Evolutionary conservation across 495 filamentous ascomycete species (phyloP), one percentile per base, ranked within the genome.

Genomic region (Penicillium bovifimosum): DNA sequence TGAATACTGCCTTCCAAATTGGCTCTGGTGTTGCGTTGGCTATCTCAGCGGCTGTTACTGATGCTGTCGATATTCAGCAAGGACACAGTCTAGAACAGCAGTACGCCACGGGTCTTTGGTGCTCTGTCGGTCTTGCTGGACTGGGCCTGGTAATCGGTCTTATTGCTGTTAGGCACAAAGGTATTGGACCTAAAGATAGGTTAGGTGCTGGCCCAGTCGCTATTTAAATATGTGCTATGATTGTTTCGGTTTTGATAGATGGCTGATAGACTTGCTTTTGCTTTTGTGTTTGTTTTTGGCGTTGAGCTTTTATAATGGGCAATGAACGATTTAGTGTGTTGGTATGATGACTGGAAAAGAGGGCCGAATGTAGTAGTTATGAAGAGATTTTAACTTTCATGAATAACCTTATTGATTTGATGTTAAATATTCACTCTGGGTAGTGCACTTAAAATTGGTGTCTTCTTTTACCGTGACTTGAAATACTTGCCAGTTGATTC

Each of bases 1-100:
- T 71, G 5, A 71, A 71, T 47, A 71, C 68, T 16, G 66, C 68
- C 47, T 71, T 71, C 45, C 68, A 71, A 58, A 71, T 71, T 28
- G 68, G 68, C 18, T 71, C 68, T 26, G 68, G 68, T 11, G 65
- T 69, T 5, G 62, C 68, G 0, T 54, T 71, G 39, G 68, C 68
- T 33, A 69, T 71, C 29, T 71, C 68, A 0, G 66, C 68, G 3
- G 68, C 68, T 10, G 67, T 68, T 6, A 71, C 68, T 17, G 58
- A 67, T 33, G 60, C 58, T 0, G 66, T 63, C 6, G 68, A 71
- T 32, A 71, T 71, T 32, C 35, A 64, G 14, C 61, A 69, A 44
- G 64, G 60, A 40, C 68, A 71, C 20, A 50, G 43, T 8, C 50
- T 69, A 17, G 54, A 64, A 0, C 55, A 69, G 17, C 66, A 71